Percentiles rank a stretch among this genome's conserved stretches.
Conservation (phyloP, 352 stramenopile species). For the Globisporangium carolinianum region DNA sequence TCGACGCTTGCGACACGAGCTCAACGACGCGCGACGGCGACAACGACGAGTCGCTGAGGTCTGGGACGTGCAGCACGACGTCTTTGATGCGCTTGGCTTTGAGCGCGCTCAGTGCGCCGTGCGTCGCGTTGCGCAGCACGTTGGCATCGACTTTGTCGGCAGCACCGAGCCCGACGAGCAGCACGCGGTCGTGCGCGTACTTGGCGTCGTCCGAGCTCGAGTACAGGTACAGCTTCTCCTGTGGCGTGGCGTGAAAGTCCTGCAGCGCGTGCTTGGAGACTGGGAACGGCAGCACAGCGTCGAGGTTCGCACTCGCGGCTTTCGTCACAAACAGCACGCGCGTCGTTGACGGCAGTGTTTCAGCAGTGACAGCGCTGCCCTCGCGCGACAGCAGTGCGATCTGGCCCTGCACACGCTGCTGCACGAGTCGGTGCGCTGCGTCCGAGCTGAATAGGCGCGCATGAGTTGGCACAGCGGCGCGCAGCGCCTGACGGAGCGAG, state of each 20-base stretch:
- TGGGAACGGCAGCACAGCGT: slow-evolving; percentile 46
- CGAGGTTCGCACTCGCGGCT: slow-evolving; percentile 17
- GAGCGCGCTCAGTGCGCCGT: slow-evolving; percentile 45
- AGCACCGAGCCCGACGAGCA: slow-evolving; percentile 73
- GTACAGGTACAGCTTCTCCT: slow-evolving; percentile 72
- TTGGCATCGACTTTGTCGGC: slow-evolving; percentile 55
- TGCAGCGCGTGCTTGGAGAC: slow-evolving; percentile 53
- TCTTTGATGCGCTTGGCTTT: slow-evolving; percentile 44
- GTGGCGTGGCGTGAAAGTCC: slow-evolving; percentile 59
- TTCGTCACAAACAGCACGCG: slow-evolving; percentile 48
- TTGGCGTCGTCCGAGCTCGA: slow-evolving; percentile 31
- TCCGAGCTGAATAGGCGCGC: slow-evolving; percentile 36
- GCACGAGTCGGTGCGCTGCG: slow-evolving; percentile 43
- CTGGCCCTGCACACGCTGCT: slow-evolving; percentile 54
- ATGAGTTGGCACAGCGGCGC: background rate
- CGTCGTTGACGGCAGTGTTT: slow-evolving; percentile 17
- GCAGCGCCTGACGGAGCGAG: slow-evolving; percentile 6
- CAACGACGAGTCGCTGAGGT: slow-evolving; percentile 22
- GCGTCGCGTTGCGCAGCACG: slow-evolving; percentile 57
- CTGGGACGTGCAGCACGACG: slow-evolving; percentile 50
- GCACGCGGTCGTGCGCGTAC: slow-evolving; percentile 38
- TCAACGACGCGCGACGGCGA: slow-evolving; percentile 44
- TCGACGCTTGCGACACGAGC: slow-evolving; percentile 60
- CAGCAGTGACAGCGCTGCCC: background rate
- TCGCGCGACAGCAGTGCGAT: slow-evolving; percentile 24